These are phyloP conservation scores for Clonostachys chloroleuca DNA, from an alignment of 2,329 filamentous ascomycete genomes.

Conservation along the genomic window DNA sequence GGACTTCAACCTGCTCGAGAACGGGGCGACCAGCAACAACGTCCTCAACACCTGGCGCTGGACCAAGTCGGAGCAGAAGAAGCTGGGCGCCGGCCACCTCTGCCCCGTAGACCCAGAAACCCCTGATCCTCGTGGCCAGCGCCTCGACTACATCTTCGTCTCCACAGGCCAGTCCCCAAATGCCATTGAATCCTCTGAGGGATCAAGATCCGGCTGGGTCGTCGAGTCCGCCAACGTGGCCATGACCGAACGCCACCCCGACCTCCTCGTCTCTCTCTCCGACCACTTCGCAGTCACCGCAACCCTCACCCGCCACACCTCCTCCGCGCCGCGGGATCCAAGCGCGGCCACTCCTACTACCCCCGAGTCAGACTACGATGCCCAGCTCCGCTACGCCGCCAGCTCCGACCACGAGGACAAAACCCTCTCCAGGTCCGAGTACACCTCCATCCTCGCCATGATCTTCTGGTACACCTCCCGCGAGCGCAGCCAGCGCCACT, in stretches of 20 bases:
- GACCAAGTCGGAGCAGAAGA: conserved; percentile 66
- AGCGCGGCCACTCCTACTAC: not conserved
- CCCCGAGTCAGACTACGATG: conserved; percentile 16
- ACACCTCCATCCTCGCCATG: conserved; percentile 68
- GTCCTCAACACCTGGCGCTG: conserved; percentile 92
- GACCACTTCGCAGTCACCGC: conserved; percentile 93
- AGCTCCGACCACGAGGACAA: conserved; percentile 9
- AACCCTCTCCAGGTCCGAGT: conserved; percentile 18
- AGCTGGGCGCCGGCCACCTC: conserved; percentile 53
- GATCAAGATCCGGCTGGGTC: conserved; percentile 49
- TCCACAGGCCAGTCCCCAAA: conserved; percentile 37
- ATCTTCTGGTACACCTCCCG: conserved; percentile 64
- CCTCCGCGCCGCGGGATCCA: conserved; percentile 3
- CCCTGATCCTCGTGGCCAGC: conserved; percentile 71
- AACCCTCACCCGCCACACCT: conserved; percentile 53
- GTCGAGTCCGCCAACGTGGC: conserved; percentile 69
- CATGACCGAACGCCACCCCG: conserved; percentile 78
- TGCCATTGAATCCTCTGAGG: not conserved
- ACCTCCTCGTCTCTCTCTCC: conserved; percentile 78
- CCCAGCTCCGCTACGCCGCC: conserved; percentile 21
- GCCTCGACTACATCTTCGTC: conserved; percentile 93
- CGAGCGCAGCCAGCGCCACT: conserved; percentile 66
- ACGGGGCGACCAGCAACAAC: conserved; percentile 85
- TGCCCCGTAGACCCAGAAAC: conserved; percentile 59
- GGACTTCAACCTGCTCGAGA: conserved; percentile 70